phyloP scores from a whole-genome alignment of 1,284 basidiomycete species.

The Ceratobasidium sp. region DNA sequence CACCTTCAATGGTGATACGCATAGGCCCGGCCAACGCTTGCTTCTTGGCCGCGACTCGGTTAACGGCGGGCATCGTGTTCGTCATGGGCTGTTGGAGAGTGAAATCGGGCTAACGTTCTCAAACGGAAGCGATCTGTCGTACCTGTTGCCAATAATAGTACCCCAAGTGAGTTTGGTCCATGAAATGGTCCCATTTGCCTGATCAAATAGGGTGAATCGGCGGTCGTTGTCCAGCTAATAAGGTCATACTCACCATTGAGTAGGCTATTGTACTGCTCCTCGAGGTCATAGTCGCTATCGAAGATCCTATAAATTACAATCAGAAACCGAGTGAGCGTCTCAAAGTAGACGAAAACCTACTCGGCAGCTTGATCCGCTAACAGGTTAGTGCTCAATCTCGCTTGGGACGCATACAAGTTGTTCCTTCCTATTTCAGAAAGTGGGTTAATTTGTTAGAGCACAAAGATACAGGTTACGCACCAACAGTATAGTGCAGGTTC shows the following conservation, averaged over 20 bases:
- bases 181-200: conserved; percentile 38
- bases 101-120: too few relatives aligned
- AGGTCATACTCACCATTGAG: conserved; percentile 60
- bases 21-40: conserved; percentile 68
- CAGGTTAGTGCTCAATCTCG: conserved; percentile 68
- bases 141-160: conserved; percentile 75
- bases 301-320: conserved; percentile 55
- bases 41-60: conserved; percentile 66
- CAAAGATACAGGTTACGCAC: conserved; percentile 48
- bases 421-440: conserved; percentile 59
- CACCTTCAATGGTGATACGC: conserved; percentile 68
- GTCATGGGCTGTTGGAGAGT: conserved; percentile 26
- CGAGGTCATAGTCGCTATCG: conserved; percentile 67
- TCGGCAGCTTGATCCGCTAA: conserved; percentile 59
- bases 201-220: neutral
- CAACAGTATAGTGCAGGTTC: conserved; percentile 67
- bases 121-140: too few relatives aligned
- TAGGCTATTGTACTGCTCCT: conserved; percentile 66
- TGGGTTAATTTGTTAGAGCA: neutral
- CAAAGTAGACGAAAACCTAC: conserved; percentile 53
- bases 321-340: too few relatives aligned
- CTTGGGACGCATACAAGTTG: conserved; percentile 71
- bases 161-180: conserved; percentile 59
- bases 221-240: neutral
- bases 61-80: conserved; percentile 63